These are phyloP conservation scores for Coemansia sp. DNA, from an alignment of 192 early-diverging fungal genomes.

Conservation along the genomic window DNA sequence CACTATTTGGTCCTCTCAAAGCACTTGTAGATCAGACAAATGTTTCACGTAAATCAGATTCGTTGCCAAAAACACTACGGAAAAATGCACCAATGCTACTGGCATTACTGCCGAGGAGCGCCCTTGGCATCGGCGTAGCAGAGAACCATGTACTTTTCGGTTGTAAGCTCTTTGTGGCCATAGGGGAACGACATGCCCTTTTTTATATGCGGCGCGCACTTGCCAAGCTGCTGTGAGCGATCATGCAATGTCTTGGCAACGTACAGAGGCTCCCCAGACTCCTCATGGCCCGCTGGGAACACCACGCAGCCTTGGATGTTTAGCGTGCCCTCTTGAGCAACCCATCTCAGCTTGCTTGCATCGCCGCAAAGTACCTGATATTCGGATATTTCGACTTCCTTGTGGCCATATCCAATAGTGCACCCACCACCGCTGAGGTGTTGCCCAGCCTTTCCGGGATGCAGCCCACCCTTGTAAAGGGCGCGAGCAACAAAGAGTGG, in stretches of 20 bases:
- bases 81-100: conserved; percentile 3
- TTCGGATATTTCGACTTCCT: conserved; percentile 50
- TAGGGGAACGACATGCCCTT: conserved; percentile 53
- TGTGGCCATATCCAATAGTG: conserved; percentile 57
- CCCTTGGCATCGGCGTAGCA: conserved; percentile 24
- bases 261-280: conserved; percentile 48
- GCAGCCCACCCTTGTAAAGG: conserved; percentile 54
- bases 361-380: conserved; percentile 65
- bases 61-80: not conserved
- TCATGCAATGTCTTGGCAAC: conserved; percentile 51
- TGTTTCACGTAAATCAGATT: not conserved
- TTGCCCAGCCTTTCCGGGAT: conserved; percentile 53
- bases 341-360: conserved; percentile 57
- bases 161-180: conserved; percentile 46
- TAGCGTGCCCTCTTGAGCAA: conserved; percentile 47
- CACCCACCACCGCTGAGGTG: conserved; percentile 52
- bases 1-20: not conserved
- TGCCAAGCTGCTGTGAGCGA: conserved; percentile 55
- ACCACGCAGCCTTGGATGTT: conserved; percentile 40
- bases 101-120: not conserved
- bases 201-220: conserved; percentile 53
- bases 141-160: conserved; percentile 50
- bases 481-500: conserved; percentile 59
- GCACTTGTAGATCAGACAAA: not conserved
- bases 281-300: conserved; percentile 47